Evolutionary conservation across 1,139 yeast genomes (phyloP), one percentile per base, ranked within the genome.

Genomic region (Candida gigantensis): DNA sequence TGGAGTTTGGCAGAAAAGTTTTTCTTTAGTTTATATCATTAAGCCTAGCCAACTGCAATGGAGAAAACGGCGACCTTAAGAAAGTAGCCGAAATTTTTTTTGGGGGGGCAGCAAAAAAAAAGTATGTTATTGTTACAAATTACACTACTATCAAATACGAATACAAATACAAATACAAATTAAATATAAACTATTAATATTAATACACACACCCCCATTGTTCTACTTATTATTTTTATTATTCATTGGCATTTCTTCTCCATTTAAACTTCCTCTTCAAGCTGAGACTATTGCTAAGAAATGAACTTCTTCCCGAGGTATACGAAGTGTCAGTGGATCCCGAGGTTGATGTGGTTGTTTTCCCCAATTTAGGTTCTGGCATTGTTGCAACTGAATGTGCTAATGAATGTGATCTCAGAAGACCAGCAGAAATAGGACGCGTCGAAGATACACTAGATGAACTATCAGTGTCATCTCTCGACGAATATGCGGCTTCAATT

Each of bases 371-470:
- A 6, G 33, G 33, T 16, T 30, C 33, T 1, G 33, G 33, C n/a
- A 30, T 16, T 11, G 33, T 30, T 2, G 28, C 33, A 13, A 30
- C 18, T 2, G 33, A 30, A 12, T 16, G 21, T 6, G 33, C 28
- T 23, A 30, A 16, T 6, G 33, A 30, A 16, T 24, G 21, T 6
- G 33, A 30, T 30, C 33, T 30, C n/a, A 26, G 33, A 24, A 30
- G 20, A 7, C 33, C 33, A 23, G 16, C 28, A 18, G 33, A 30
- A 6, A 30, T 24, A n/a, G 33, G 28, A 16, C 25, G 16, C 17
- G 33, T 30, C 2, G 33, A 30, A 23, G 33, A 24, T 8, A 23
- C 21, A n/a, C 28, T 24, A 10, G 33, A 30, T 15, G 20, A 14
- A 9, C 19, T 24, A 24, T 30, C 33, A 4, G 23, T 15, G 11